Evolutionary conservation across 176 grass and related monocot species (phyloP).

Genomic region (Carex parvula): DNA sequence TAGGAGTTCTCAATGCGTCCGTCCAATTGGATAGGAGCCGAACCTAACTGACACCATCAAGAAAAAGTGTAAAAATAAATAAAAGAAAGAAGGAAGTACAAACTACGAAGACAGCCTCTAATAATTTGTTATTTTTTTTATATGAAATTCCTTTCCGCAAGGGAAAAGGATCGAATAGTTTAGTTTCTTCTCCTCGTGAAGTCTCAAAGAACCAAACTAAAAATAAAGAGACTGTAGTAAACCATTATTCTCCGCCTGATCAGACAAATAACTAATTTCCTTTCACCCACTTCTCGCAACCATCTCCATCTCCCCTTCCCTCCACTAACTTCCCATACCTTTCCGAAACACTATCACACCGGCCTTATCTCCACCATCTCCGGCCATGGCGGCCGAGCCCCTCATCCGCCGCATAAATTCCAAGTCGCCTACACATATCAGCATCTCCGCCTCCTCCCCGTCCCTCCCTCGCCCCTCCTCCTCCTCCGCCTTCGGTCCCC

Average conservation of each 20-base stretch:
- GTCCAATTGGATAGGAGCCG: neutral
- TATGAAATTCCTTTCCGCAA: neutral
- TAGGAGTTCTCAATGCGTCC: neutral
- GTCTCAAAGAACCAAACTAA: neutral
- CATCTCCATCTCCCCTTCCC: neutral
- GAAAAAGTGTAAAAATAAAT: neutral
- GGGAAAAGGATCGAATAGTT: neutral
- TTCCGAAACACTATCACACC: neutral
- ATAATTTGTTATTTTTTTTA: neutral
- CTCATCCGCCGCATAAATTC: no score
- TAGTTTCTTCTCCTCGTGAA: neutral
- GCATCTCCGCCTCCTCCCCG: constrained; percentile 35
- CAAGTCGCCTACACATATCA: constrained; percentile 16
- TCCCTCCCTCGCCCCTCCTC: constrained; percentile 37
- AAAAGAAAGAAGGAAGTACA: neutral
- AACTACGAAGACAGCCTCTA: neutral
- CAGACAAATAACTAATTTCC: neutral
- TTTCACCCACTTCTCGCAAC: neutral
- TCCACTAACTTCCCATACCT: neutral
- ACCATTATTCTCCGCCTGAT: neutral
- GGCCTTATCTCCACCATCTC: neutral
- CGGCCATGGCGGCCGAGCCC: constrained; percentile 42
- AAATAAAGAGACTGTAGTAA: neutral
- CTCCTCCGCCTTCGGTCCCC: neutral
- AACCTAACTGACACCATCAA: neutral